Evolutionary conservation across 257 asterid genomes (phyloP).

Genomic region (Fraxinus pennsylvanica): DNA sequence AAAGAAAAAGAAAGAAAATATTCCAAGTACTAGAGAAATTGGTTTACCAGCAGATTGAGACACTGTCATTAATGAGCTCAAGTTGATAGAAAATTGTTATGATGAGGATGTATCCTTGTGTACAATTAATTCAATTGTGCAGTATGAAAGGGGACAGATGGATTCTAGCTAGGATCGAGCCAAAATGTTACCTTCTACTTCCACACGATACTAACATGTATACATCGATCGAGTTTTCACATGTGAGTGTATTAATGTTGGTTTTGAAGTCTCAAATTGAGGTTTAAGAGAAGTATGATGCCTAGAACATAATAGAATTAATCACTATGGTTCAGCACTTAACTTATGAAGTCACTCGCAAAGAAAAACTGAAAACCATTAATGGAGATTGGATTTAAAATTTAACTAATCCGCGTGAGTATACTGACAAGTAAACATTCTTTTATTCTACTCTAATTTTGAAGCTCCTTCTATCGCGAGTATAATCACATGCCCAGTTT

Average conservation of each 20-base stretch:
- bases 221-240: too few species aligned
- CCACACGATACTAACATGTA: background rate
- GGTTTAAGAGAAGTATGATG: background rate
- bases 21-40: background rate
- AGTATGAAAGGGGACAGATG: background rate
- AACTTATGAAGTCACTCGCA: too few species aligned
- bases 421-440: too few species aligned
- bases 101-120: background rate
- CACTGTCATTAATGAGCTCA: background rate
- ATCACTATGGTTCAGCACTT: too few species aligned
- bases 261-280: background rate
- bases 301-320: too few species aligned
- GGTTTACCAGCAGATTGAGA: background rate
- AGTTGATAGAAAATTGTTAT: background rate
- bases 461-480: background rate
- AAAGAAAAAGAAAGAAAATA: conserved; percentile 9
- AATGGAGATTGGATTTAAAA: too few species aligned
- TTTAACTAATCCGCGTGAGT: too few species aligned
- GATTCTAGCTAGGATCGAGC: background rate
- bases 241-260: too few species aligned
- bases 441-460: too few species aligned
- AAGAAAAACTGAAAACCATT: too few species aligned
- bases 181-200: background rate
- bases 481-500: too few species aligned
- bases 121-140: background rate